Evolutionary conservation across 108 stramenopile species (phyloP).

Genomic region (Schizochytrium sp.): DNA sequence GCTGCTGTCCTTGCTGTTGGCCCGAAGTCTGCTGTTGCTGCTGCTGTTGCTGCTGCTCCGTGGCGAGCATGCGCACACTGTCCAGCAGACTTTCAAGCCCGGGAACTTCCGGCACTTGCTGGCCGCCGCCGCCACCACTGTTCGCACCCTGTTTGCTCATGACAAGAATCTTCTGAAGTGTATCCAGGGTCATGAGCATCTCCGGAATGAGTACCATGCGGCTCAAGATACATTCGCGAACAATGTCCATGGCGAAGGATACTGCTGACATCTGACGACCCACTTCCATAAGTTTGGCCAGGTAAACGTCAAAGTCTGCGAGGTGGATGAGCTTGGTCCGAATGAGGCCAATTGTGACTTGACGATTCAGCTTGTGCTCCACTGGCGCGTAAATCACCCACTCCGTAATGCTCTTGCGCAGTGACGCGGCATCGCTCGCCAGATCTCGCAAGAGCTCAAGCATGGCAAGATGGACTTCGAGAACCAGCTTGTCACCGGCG

Average conservation of each 20-base stretch:
- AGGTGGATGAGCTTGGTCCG: constrained; percentile 66
- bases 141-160: constrained; percentile 48
- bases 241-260: constrained; percentile 76
- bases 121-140: not conserved
- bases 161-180: constrained; percentile 68
- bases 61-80: constrained; percentile 16
- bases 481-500: constrained; percentile 66
- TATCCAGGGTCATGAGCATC: constrained; percentile 69
- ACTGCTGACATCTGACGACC: constrained; percentile 75
- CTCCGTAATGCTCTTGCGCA: constrained; percentile 72
- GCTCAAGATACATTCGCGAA: constrained; percentile 53
- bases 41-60: constrained; percentile 25
- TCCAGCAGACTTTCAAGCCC: constrained; percentile 10
- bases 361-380: constrained; percentile 77
- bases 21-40: constrained; percentile 18
- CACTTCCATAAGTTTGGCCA: constrained; percentile 68
- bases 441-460: constrained; percentile 66
- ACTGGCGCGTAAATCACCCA: constrained; percentile 84
- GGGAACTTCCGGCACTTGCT: not conserved
- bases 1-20: constrained; percentile 23
- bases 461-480: constrained; percentile 73
- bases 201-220: constrained; percentile 63
- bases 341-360: constrained; percentile 74
- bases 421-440: constrained; percentile 59
- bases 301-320: constrained; percentile 69